phyloP scores from a whole-genome alignment of 129 eudicot genomes.

The Cynara cardunculus region DNA sequence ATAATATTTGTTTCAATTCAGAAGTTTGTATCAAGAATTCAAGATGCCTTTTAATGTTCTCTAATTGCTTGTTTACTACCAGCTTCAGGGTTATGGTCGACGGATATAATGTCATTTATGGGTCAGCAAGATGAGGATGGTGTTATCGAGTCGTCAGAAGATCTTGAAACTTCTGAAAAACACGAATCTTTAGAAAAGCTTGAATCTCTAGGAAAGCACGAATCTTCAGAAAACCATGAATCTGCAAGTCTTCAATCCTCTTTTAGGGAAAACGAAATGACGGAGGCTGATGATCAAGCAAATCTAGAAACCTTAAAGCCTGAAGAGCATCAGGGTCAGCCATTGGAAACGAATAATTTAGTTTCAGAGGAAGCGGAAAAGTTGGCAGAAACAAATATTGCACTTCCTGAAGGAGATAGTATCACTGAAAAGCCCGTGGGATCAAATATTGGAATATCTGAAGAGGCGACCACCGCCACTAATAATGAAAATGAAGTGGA shows the following conservation, averaged over 20 bases:
- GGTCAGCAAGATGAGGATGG: conserved; percentile 59
- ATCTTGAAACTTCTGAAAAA: background rate
- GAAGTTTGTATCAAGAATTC: background rate
- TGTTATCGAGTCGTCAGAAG: conserved; percentile 41
- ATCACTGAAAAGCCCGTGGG: background rate
- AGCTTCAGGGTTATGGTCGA: conserved; percentile 74
- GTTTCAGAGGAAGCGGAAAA: conserved; percentile 22
- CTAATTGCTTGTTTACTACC: conserved; percentile 8
- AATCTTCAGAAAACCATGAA: conserved; percentile 27
- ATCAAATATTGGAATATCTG: background rate
- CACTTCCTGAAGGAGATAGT: conserved; percentile 15
- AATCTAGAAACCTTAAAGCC: conserved; percentile 32
- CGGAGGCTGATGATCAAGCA: conserved; percentile 30
- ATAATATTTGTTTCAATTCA: background rate
- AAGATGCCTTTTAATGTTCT: background rate
- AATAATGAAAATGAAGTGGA: conserved; percentile 23
- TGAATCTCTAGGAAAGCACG: conserved; percentile 1
- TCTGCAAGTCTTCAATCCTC: conserved; percentile 27
- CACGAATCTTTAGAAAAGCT: conserved; percentile 17
- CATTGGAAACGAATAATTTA: background rate
- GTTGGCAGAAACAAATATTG: conserved; percentile 5
- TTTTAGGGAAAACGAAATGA: conserved; percentile 27
- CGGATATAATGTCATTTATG: conserved; percentile 56
- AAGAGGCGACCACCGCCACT: conserved; percentile 5
- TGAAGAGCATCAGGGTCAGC: conserved; percentile 20